Evolutionary conservation across 78 protist species (phyloP).

Genomic region (Dictyostelium firmibasis): DNA sequence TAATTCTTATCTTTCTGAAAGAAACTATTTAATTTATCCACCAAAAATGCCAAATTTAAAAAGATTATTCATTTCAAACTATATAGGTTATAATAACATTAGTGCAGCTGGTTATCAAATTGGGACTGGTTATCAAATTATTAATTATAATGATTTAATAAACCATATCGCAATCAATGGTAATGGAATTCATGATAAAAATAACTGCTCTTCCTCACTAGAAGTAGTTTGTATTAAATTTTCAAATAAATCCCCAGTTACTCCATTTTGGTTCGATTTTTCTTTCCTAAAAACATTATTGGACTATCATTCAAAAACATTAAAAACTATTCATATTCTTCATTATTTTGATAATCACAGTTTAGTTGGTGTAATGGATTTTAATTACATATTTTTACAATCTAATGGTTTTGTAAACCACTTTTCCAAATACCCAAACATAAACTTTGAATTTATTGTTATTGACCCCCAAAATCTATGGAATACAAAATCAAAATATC

Average conservation of each 20-base stretch:
- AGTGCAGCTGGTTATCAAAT: neutral
- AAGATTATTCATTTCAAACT: neutral
- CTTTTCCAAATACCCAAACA: neutral
- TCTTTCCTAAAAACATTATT: neutral
- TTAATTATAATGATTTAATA: neutral
- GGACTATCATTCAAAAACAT: neutral
- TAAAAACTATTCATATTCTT: neutral
- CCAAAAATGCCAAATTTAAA: neutral
- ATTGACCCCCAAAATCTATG: neutral
- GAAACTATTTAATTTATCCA: constrained; percentile 3
- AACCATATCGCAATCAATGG: neutral
- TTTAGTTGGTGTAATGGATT: neutral
- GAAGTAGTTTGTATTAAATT: neutral
- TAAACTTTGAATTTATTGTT: neutral
- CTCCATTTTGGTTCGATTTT: neutral
- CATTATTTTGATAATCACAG: neutral
- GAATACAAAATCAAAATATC: neutral
- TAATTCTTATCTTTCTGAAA: neutral
- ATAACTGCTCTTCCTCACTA: neutral
- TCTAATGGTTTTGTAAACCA: neutral
- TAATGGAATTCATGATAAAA: neutral
- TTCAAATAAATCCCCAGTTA: neutral
- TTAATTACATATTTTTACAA: neutral
- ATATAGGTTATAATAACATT: neutral
- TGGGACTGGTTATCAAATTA: neutral